These are phyloP conservation scores for Delitschia confertaspora DNA, from an alignment of 495 filamentous ascomycete genomes.

Conservation along the genomic window DNA sequence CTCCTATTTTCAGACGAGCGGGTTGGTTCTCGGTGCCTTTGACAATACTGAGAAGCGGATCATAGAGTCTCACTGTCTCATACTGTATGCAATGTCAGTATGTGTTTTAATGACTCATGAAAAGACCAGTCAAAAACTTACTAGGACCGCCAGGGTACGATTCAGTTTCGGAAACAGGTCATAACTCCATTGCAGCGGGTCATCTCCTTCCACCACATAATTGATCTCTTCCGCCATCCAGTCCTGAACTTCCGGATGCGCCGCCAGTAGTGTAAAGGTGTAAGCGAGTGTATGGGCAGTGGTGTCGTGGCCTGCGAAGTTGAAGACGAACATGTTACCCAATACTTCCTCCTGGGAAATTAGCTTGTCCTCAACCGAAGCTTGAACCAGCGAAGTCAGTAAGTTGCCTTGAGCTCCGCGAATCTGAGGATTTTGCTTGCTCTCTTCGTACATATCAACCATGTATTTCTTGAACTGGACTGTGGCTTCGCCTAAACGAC, in stretches of 20 bases:
- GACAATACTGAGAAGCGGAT: slow-evolving; percentile 34
- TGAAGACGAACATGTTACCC: slow-evolving; percentile 44
- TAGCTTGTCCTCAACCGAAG: slow-evolving; percentile 15
- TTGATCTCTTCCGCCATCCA: slow-evolving; percentile 39
- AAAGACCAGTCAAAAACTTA: too few relatives aligned
- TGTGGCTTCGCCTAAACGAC: too few relatives aligned
- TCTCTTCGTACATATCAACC: slow-evolving; percentile 14
- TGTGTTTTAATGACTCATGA: slow-evolving; percentile 17
- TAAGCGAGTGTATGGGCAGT: slow-evolving; percentile 41
- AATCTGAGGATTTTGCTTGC: neutral
- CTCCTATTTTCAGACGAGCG: slow-evolving; percentile 27
- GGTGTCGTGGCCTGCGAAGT: slow-evolving; percentile 46
- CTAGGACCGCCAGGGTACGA: slow-evolving; percentile 3
- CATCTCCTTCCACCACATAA: slow-evolving; percentile 18
- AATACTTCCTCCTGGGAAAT: slow-evolving; percentile 36
- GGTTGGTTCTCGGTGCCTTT: slow-evolving; percentile 31
- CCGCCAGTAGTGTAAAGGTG: slow-evolving; percentile 37
- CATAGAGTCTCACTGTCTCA: slow-evolving; percentile 40
- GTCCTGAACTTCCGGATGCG: slow-evolving; percentile 37
- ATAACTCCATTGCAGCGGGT: slow-evolving; percentile 31
- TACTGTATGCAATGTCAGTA: slow-evolving; percentile 25
- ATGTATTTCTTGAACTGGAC: slow-evolving; percentile 15
- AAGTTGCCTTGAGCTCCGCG: neutral
- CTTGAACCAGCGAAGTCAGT: slow-evolving; percentile 10
- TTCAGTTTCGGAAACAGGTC: slow-evolving; percentile 7